These are phyloP conservation scores for Aphanomyces stellatus DNA, from an alignment of 352 stramenopile genomes.

Conservation along the genomic window DNA sequence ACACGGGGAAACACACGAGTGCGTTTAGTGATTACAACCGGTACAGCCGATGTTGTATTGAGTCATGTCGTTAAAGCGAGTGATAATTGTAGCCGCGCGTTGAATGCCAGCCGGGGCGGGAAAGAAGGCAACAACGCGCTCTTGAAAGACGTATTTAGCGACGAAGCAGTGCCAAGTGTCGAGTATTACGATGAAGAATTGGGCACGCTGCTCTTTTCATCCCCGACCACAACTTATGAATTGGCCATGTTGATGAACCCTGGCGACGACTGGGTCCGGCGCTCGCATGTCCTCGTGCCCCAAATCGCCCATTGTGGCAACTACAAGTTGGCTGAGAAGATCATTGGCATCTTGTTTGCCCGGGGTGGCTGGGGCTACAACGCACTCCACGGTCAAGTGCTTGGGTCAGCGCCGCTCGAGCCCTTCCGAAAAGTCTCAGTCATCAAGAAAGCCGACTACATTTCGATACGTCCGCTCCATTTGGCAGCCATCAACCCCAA, in stretches of 20 bases:
- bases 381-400: conserved; percentile 46
- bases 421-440: conserved; percentile 51
- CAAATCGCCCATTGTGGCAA: conserved; percentile 34
- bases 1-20: conserved; percentile 68
- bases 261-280: conserved; percentile 2
- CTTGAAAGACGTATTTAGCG: conserved; percentile 28
- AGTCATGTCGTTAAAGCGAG: neutral
- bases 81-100: conserved; percentile 28
- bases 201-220: neutral
- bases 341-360: conserved; percentile 44
- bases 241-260: conserved; percentile 2
- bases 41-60: neutral
- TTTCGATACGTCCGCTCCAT: conserved; percentile 56
- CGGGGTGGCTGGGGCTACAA: conserved; percentile 58
- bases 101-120: conserved; percentile 71
- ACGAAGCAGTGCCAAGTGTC: neutral
- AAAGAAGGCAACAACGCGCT: conserved; percentile 75
- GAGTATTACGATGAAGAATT: neutral
- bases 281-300: neutral
- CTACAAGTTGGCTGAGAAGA: conserved; percentile 34
- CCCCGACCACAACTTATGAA: conserved; percentile 9
- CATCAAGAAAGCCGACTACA: conserved; percentile 56
- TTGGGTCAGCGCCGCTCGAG: conserved; percentile 28
- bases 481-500: conserved; percentile 70
- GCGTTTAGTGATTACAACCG: conserved; percentile 76